Conservation (phyloP, 352 stramenopile genomes). For the Globisporangium middletonii region DNA sequence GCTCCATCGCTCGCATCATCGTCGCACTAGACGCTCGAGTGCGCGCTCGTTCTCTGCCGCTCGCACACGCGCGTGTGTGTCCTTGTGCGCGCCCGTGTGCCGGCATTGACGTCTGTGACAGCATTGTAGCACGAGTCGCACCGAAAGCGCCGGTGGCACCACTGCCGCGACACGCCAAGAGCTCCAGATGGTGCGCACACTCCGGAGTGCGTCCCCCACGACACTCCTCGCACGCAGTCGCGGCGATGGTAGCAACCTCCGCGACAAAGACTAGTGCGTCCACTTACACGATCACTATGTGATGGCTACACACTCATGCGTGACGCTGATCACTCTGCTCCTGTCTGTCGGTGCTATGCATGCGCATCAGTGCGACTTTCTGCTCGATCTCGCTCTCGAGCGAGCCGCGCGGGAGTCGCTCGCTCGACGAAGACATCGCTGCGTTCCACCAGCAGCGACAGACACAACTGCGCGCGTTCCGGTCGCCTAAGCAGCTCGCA, state of each 20-base stretch:
- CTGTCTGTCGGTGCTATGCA: background rate
- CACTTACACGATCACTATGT: background rate
- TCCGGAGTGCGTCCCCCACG: conserved; percentile 2
- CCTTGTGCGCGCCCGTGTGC: too few species aligned
- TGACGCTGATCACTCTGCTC: background rate
- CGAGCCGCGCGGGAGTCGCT: conserved; percentile 32
- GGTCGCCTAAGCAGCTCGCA: conserved; percentile 4
- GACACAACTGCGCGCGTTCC: background rate
- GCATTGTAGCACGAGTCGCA: background rate
- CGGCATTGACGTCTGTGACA: too few species aligned
- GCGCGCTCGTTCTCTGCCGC: too few species aligned
- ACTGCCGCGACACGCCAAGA: background rate
- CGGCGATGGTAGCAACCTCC: conserved; percentile 5
- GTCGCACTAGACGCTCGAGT: too few species aligned
- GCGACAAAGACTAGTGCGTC: conserved; percentile 31
- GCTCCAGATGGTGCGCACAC: conserved; percentile 1
- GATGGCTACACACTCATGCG: background rate
- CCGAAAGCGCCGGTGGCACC: background rate
- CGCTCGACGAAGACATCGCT: conserved; percentile 29
- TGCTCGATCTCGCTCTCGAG: conserved; percentile 59
- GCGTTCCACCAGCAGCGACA: conserved; percentile 7
- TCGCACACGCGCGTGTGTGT: too few species aligned
- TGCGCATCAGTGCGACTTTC: conserved; percentile 33
- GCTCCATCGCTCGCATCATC: too few species aligned
- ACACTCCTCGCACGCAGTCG: conserved; percentile 5